phyloP scores from a whole-genome alignment of 23 red algal genomes.

The Gracilaria vermiculophylla region DNA sequence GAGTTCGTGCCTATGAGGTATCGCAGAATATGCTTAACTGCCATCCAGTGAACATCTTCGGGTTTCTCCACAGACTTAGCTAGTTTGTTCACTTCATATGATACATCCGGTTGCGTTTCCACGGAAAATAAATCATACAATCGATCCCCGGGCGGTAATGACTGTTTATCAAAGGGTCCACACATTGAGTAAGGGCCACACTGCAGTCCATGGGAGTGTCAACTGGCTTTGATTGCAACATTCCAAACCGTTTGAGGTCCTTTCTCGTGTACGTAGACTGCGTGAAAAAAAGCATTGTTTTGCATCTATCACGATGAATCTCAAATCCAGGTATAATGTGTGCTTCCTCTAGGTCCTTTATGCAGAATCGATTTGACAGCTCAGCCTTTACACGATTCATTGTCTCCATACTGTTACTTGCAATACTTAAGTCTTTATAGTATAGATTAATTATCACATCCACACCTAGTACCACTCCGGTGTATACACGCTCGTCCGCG shows the following conservation, averaged over 20 bases:
- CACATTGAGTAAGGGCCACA: not conserved
- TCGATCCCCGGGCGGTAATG: constrained; percentile 30
- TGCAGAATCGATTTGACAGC: constrained; percentile 1
- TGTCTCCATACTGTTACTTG: constrained; percentile 12
- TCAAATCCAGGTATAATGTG: constrained; percentile 30
- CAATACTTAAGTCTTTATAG: not conserved
- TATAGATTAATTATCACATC: constrained; percentile 37
- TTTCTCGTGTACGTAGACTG: constrained; percentile 1
- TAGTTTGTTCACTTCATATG: constrained; percentile 11
- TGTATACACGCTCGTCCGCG: constrained; percentile 21
- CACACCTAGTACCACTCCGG: not conserved
- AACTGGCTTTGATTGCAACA: constrained; percentile 22
- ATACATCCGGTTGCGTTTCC: constrained; percentile 19
- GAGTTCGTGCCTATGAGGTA: not conserved
- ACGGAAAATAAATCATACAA: constrained; percentile 45
- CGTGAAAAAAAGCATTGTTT: constrained; percentile 1
- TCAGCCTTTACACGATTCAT: constrained; percentile 11
- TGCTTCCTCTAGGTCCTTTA: constrained; percentile 29
- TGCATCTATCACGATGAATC: constrained; percentile 2
- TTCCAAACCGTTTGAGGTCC: constrained; percentile 37
- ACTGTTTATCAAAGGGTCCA: not conserved
- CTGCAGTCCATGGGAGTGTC: constrained; percentile 7
- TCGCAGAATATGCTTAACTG: constrained; percentile 30
- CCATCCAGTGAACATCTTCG: not conserved
- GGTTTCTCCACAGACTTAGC: constrained; percentile 9